Evolutionary conservation across 2,329 filamentous ascomycete species (phyloP).

Genomic region (Cercospora sp.): DNA sequence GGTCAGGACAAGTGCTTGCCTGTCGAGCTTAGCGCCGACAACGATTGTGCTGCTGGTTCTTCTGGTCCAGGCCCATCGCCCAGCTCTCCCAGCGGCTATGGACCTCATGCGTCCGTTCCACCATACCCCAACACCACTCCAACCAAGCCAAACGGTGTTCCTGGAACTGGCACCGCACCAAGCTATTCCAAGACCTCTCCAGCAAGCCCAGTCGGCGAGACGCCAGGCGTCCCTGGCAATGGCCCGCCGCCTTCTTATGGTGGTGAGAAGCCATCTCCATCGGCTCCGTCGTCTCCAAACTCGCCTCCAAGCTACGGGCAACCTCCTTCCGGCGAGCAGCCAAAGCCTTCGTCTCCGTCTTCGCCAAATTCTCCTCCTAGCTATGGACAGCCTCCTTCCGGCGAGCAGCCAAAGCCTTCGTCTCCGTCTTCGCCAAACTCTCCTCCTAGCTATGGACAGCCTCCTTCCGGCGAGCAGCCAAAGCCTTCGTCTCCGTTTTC

Average conservation of each 20-base stretch:
- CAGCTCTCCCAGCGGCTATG: conserved; percentile 8
- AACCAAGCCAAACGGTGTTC: background rate
- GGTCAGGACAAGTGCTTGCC: conserved; percentile 24
- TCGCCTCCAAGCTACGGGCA: background rate
- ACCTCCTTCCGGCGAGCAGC: background rate
- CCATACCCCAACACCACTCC: conserved; percentile 4
- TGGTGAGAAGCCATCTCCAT: background rate
- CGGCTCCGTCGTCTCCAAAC: background rate
- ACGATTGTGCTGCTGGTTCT: conserved; percentile 15
- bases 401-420: background rate
- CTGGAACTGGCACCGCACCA: background rate
- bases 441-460: background rate
- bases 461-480: no score
- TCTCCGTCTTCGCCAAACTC: background rate
- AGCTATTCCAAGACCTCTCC: background rate
- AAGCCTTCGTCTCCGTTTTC: no score
- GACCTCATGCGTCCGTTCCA: background rate
- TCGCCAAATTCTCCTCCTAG: background rate
- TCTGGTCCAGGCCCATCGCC: background rate
- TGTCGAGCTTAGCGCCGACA: conserved; percentile 21
- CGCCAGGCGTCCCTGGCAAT: background rate
- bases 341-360: background rate
- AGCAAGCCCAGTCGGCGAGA: background rate
- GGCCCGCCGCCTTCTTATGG: background rate
- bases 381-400: background rate